Evolutionary conservation across 441 rosid species (phyloP).

Genomic region (Erodium chrysanthum): DNA sequence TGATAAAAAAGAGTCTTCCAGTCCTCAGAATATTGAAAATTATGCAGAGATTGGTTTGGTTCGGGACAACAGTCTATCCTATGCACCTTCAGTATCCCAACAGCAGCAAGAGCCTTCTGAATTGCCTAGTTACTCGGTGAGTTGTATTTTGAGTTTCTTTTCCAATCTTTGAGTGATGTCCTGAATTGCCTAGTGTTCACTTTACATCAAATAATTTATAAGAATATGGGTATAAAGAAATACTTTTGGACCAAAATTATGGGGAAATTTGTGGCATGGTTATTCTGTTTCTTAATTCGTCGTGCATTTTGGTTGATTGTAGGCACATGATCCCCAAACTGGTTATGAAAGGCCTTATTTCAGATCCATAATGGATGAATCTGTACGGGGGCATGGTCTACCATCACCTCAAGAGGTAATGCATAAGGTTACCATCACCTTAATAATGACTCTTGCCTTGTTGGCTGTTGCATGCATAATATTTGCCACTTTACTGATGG

Average conservation of each 20-base stretch:
- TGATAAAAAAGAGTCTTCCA: constrained; percentile 41
- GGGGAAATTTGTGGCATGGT: background rate
- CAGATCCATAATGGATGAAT: constrained; percentile 60
- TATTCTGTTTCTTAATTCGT: constrained; percentile 8
- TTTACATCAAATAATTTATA: background rate
- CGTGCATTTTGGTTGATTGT: constrained; percentile 22
- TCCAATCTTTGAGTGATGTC: background rate
- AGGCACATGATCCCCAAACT: constrained; percentile 64
- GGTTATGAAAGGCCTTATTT: constrained; percentile 66
- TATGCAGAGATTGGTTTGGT: constrained; percentile 50
- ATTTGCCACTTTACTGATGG: constrained; percentile 3
- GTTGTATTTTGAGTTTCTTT: constrained; percentile 18
- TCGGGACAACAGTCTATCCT: constrained; percentile 41
- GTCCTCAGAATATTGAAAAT: constrained; percentile 46
- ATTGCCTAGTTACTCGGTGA: constrained; percentile 49
- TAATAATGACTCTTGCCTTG: too few species aligned
- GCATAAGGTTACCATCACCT: too few species aligned
- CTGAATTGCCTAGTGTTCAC: background rate
- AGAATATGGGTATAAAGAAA: background rate
- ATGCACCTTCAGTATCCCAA: constrained; percentile 40
- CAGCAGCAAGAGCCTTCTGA: constrained; percentile 57
- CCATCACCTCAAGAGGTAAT: constrained; percentile 68
- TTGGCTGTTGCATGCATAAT: background rate
- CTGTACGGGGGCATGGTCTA: constrained; percentile 48
- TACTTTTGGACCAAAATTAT: background rate